Conservation (phyloP, 139 green algal species). For the Chlorella ohadii region DNA sequence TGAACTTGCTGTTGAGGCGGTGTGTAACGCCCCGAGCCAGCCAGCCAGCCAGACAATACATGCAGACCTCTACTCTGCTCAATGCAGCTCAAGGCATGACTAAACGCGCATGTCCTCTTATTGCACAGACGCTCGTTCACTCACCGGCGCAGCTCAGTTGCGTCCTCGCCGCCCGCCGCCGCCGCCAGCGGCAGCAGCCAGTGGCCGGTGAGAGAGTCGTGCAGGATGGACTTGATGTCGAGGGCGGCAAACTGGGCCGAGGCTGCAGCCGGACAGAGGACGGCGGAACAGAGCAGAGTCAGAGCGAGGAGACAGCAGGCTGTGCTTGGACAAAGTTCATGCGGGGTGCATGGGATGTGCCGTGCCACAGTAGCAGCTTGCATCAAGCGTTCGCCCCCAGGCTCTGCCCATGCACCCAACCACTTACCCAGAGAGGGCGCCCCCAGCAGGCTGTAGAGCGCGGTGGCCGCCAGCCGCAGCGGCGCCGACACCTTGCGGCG, state of each 20-base stretch:
- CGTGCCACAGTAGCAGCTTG: neutral
- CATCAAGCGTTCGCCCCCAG: neutral
- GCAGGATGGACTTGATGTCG: slow-evolving; percentile 82
- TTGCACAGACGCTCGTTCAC: too few species aligned
- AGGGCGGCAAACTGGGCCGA: slow-evolving; percentile 49
- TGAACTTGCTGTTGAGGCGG: too few species aligned
- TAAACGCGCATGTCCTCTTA: too few species aligned
- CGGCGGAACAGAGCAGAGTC: too few species aligned
- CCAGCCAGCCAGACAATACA: too few species aligned
- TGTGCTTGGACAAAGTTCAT: too few species aligned
- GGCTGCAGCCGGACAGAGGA: neutral
- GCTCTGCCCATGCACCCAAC: slow-evolving; percentile 37
- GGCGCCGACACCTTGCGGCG: slow-evolving; percentile 59
- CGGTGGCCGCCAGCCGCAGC: slow-evolving; percentile 62
- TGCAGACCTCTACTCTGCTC: too few species aligned
- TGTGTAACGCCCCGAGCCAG: too few species aligned
- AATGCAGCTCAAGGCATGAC: too few species aligned
- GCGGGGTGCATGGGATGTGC: neutral
- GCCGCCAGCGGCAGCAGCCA: slow-evolving; percentile 64
- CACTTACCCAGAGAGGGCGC: slow-evolving; percentile 30
- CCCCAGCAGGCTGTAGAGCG: slow-evolving; percentile 66
- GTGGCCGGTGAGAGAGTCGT: slow-evolving; percentile 76
- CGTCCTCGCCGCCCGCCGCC: neutral
- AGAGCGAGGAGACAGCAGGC: too few species aligned
- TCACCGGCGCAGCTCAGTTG: neutral